Evolutionary conservation across 768 basidiomycete genomes (phyloP), one percentile per base, ranked within the genome.

Genomic region (Naganishia kalamii): DNA sequence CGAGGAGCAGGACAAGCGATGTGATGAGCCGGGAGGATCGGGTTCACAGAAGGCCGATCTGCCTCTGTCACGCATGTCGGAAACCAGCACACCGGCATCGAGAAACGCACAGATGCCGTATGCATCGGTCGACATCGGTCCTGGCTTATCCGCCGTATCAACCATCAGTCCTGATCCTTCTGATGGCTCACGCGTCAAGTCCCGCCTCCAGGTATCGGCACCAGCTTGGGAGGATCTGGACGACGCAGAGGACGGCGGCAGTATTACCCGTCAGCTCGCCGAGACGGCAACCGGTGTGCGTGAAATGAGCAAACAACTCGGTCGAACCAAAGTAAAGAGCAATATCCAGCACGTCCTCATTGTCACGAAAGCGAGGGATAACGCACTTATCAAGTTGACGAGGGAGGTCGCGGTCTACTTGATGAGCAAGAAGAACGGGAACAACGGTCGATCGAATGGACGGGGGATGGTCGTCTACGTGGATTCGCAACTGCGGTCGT

Each of bases 301-400:
- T 51, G 96, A 99, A 80, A 93, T 97, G 92, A 94, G 92, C 85
- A 94, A 94, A 78, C 90, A 94, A 77, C 86, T 99, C 19, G 96
- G 94, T 60, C 88, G 94, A 62, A 92, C 94, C 4, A 85, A 91
- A 33, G 90, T 98, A 63, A 86, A 86, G 54, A 88, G 90, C 17
- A 88, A 89, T 73, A 92, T 98, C 64, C 92, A 97, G 77, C 90
- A 85, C 65, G 83, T 99, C 69, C 83, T 99, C 65, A 91, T 99
- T 76, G 87, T 99, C 70, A 99, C 96, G 48, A 99, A 99, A 79
- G 96, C 96, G 41, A 83, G 93, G 59, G 96, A 99, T 81, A 99
- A 98, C 76, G 83, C 91, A 60, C 85, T 99, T 59, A 98, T 98
- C 81, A 87, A 88, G 75, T 84, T 99, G 50, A 99, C 96, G 0